phyloP scores from a whole-genome alignment of 306 rosid species.

The Rosa multiflora region DNA sequence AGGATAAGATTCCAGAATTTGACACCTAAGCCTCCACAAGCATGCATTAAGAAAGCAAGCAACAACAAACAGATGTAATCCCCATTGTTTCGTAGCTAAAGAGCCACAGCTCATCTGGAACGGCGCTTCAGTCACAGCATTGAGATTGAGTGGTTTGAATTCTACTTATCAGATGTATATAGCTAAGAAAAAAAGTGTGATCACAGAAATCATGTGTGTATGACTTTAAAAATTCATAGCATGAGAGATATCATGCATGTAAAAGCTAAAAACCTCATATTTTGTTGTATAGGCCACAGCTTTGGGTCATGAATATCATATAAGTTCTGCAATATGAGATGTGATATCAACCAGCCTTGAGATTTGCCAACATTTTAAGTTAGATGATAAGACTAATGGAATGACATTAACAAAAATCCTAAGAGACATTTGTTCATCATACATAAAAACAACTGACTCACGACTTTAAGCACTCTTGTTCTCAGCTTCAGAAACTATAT shows the following conservation, averaged over 20 bases:
- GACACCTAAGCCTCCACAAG: slow-evolving; percentile 35
- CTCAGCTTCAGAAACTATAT: slow-evolving; percentile 47
- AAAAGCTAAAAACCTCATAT: slow-evolving; percentile 6
- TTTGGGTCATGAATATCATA: neutral
- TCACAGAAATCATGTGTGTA: slow-evolving; percentile 15
- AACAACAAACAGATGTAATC: slow-evolving; percentile 22
- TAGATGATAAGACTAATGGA: slow-evolving; percentile 19
- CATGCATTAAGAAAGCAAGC: slow-evolving; percentile 24
- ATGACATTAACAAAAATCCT: neutral
- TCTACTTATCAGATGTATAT: neutral
- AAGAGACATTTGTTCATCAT: neutral
- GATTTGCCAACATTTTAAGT: slow-evolving; percentile 11
- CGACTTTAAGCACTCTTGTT: slow-evolving; percentile 30
- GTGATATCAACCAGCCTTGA: slow-evolving; percentile 15
- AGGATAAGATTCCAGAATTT: slow-evolving; percentile 50
- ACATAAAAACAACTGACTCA: neutral
- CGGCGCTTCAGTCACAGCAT: slow-evolving; percentile 89
- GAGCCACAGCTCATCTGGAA: slow-evolving; percentile 52
- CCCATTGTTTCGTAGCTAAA: neutral
- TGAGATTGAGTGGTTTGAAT: slow-evolving; percentile 41
- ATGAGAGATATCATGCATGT: neutral
- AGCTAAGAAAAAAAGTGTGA: slow-evolving; percentile 3
- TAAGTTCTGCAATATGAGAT: slow-evolving; percentile 4
- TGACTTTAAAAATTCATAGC: neutral
- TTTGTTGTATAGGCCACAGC: neutral